Evolutionary conservation across 257 asterid species (phyloP).

Genomic region (Solanum chmielewskii): DNA sequence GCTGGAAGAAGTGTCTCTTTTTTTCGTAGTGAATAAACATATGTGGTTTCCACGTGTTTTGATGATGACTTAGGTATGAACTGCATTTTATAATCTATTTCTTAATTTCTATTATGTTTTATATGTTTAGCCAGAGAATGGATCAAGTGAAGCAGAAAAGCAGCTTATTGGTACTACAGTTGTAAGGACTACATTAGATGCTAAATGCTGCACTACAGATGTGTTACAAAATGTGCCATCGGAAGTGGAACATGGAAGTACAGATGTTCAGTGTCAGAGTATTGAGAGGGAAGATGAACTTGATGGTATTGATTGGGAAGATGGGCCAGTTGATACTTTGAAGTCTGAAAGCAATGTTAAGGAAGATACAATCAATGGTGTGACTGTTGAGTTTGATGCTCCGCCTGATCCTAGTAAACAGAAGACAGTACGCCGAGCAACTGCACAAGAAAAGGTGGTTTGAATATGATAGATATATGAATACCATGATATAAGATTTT

Average conservation of each 20-base stretch:
- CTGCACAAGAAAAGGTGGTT: constrained; percentile 80
- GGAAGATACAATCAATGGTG: constrained; percentile 39
- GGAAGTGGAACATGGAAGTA: constrained; percentile 4
- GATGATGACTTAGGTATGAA: background rate
- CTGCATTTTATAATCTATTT: background rate
- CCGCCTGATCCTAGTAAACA: constrained; percentile 39
- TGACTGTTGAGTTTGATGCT: constrained; percentile 72
- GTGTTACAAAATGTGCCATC: constrained; percentile 14
- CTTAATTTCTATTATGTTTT: background rate
- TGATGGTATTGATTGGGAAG: constrained; percentile 81
- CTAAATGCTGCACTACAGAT: constrained; percentile 21
- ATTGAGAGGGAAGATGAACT: constrained; percentile 26
- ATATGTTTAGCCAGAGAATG: constrained; percentile 30
- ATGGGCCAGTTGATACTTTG: constrained; percentile 41
- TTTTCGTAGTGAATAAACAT: background rate
- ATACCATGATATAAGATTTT: background rate
- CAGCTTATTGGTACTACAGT: constrained; percentile 1
- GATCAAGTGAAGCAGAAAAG: constrained; percentile 4
- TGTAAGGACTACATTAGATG: constrained; percentile 8
- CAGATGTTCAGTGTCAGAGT: background rate
- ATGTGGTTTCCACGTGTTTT: background rate
- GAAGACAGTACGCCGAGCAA: constrained; percentile 65
- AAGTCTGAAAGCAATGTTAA: constrained; percentile 14
- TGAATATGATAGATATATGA: background rate
- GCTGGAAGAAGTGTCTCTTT: background rate